Evolutionary conservation across 345 rosid species (phyloP).

Genomic region (Turritis glabra): DNA sequence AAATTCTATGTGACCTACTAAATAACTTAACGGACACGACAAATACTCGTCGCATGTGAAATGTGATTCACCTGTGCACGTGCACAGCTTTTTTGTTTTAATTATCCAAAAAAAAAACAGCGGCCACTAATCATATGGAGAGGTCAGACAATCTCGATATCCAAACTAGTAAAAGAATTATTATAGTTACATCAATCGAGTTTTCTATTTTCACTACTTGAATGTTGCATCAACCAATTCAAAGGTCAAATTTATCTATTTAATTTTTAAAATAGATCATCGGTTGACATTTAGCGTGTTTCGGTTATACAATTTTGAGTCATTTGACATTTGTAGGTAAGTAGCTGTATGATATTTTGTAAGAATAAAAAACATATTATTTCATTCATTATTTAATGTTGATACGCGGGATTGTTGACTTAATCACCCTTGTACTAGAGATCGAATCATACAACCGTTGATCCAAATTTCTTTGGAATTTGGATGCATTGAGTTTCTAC

Average conservation of each 20-base stretch:
- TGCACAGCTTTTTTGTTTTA: slow-evolving; percentile 22
- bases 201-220: background rate
- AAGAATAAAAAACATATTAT: background rate
- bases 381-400: background rate
- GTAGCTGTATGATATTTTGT: background rate
- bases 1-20: background rate
- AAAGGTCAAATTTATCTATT: slow-evolving; percentile 21
- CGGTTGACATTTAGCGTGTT: slow-evolving; percentile 22
- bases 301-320: background rate
- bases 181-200: slow-evolving; percentile 2
- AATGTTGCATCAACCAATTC: slow-evolving; percentile 19
- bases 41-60: slow-evolving; percentile 18
- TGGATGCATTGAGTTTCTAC: too few species aligned
- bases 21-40: slow-evolving; percentile 10
- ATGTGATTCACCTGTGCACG: slow-evolving; percentile 23
- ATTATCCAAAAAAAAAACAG: background rate
- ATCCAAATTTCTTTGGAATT: background rate
- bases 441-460: background rate
- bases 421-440: background rate
- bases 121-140: slow-evolving; percentile 26
- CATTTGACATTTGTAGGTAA: slow-evolving; percentile 5
- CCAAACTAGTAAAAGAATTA: slow-evolving; percentile 1
- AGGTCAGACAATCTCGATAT: slow-evolving; percentile 15
- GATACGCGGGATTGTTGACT: slow-evolving; percentile 17
- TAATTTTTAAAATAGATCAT: background rate